Base-by-base conservation (phyloP, 345 rosid species). In the Salix udensis region DNA sequence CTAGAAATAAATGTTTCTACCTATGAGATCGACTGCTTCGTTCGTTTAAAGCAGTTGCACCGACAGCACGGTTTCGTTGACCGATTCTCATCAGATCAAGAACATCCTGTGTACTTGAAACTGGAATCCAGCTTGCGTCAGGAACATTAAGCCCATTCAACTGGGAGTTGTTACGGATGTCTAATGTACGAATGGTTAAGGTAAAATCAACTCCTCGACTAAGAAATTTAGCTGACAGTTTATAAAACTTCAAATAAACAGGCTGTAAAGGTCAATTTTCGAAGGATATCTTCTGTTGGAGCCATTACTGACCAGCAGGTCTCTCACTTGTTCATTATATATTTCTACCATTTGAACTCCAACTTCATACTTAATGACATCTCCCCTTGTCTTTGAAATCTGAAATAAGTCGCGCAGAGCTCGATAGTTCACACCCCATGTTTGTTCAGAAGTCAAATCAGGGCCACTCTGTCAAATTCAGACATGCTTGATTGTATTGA, bases 291-390 rank as follows among this genome's bases (percentile, higher is more conserved):
- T 96, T 89, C 92, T 88, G 44, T 78, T 85, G 64, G 97, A 91
- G 74, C 99, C 98, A 86, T 96, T 94, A 80, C 74, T 89, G 82
- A 93, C 97, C 73, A 96, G 77, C 62, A 96, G 83, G 84, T 93
- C 99, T 75, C 98, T 78, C 70, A 96, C 99, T 91, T 95, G 98
- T 85, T 95, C 98, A 79, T 95, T 95, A 78, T 95, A 95, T 80
- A 95, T 95, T 83, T 96, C 99, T 50, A 96, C 92, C 99, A 96
- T 96, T 80, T 96, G 99, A 44, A 96, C 99, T 68, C 97, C 97
- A 60, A 96, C 92, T 67, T 96, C 98, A 72, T 96, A 91, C 73
- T 86, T 85, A 69, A 91, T 76, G 53, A 84, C 79, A 80, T 91
- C 88, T 34, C 80, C 71, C 84, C 97, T 93, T 58, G 89, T 85